Percentiles rank a stretch among this genome's conserved stretches.
These are phyloP conservation scores for Phytophthora fragariae DNA, from an alignment of 352 stramenopile species.

Conservation along the genomic window DNA sequence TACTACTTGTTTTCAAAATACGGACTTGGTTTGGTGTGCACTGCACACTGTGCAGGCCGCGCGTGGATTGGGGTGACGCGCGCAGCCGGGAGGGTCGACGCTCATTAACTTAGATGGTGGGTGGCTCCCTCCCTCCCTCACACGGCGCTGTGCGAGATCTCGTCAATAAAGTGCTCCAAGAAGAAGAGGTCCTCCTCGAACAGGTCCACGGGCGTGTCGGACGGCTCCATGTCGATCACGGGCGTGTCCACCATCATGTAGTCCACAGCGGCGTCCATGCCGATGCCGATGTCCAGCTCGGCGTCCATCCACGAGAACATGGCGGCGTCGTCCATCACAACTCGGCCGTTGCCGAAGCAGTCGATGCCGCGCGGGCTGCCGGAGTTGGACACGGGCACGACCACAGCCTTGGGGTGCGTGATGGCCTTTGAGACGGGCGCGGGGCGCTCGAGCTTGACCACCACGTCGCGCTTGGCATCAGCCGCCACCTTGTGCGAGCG, in stretches of 20 bases:
- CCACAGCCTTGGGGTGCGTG: slow-evolving; percentile 34
- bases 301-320: slow-evolving; percentile 80
- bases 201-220: slow-evolving; percentile 74
- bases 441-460: slow-evolving; percentile 40
- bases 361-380: slow-evolving; percentile 67
- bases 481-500: slow-evolving; percentile 35
- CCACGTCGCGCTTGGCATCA: slow-evolving; percentile 28
- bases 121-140: slow-evolving; percentile 17
- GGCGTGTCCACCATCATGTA: slow-evolving; percentile 82
- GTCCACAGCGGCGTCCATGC: slow-evolving; percentile 72
- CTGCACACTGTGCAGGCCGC: no score
- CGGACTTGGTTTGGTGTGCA: slow-evolving; percentile 34
- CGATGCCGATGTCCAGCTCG: slow-evolving; percentile 74
- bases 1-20: slow-evolving; percentile 49
- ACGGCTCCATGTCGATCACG: slow-evolving; percentile 79
- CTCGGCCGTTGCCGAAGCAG: slow-evolving; percentile 40
- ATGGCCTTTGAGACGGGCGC: slow-evolving; percentile 20
- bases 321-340: slow-evolving; percentile 32
- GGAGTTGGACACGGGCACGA: slow-evolving; percentile 30
- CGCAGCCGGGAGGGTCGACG: slow-evolving; percentile 1
- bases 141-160: slow-evolving; percentile 67
- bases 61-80: not conserved
- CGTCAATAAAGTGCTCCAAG: slow-evolving; percentile 82
- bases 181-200: slow-evolving; percentile 86
- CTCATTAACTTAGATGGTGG: slow-evolving; percentile 39